Evolutionary conservation across 2,329 filamentous ascomycete species (phyloP).

Genomic region (Akanthomyces lecanii): DNA sequence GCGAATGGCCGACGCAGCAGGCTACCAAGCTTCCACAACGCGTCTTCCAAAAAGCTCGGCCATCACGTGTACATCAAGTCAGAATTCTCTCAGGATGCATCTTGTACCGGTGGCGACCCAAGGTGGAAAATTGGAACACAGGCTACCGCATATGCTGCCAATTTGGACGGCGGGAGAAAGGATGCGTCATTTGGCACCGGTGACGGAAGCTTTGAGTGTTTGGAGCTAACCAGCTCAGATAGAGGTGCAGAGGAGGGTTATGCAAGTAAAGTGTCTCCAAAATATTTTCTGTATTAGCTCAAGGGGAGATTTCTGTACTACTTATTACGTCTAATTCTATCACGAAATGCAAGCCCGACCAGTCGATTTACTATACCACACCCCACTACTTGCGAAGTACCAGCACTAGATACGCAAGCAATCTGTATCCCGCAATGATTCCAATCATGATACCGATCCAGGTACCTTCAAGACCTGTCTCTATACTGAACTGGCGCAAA

Average conservation of each 20-base stretch:
- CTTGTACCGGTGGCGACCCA: neutral
- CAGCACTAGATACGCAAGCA: constrained; percentile 31
- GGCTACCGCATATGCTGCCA: neutral
- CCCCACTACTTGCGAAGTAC: constrained; percentile 4
- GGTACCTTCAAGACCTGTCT: constrained; percentile 67
- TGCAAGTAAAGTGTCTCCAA: constrained; percentile 7
- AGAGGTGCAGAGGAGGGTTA: constrained; percentile 8
- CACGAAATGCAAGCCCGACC: neutral
- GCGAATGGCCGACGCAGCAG: neutral
- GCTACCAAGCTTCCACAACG: neutral
- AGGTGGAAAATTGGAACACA: constrained; percentile 3
- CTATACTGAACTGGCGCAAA: constrained; percentile 65
- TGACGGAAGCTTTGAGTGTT: neutral
- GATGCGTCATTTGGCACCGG: neutral
- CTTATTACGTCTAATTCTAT: neutral
- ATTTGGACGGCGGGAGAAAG: neutral
- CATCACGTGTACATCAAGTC: constrained; percentile 10
- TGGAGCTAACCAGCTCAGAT: neutral
- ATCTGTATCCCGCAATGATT: constrained; percentile 67
- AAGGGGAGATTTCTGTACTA: neutral
- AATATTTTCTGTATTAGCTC: constrained; percentile 9
- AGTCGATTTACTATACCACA: neutral
- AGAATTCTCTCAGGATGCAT: neutral
- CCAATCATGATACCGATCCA: constrained; percentile 70
- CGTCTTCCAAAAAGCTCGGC: neutral